Percentiles rank a stretch among this genome's conserved stretches.
Evolutionary conservation across 805 yeast species (phyloP).

Genomic region (Starmerella sp.): DNA sequence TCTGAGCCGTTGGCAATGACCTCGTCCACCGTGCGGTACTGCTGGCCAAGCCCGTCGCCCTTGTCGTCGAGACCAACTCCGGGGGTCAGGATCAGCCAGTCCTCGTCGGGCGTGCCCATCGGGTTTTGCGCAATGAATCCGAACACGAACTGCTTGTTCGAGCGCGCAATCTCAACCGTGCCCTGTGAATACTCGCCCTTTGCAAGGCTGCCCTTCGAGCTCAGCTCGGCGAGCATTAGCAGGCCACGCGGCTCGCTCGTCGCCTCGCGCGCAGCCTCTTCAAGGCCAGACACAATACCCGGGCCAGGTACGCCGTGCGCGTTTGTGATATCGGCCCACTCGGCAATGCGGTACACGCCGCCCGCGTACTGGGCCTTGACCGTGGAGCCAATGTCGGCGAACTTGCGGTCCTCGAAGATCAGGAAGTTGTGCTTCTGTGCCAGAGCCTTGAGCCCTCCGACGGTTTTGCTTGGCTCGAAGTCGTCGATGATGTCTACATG

Average conservation of each 20-base stretch:
- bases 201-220: conserved; percentile 89
- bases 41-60: conserved; percentile 94
- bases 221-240: conserved; percentile 88
- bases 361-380: conserved; percentile 88
- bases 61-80: conserved; percentile 97
- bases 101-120: conserved; percentile 65
- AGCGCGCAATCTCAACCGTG: conserved; percentile 81
- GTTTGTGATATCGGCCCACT: conserved; percentile 95
- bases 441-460: conserved; percentile 58
- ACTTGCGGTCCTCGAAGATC: conserved; percentile 94
- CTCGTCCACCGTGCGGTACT: conserved; percentile 81
- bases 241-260: conserved; percentile 64
- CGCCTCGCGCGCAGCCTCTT: conserved; percentile 60
- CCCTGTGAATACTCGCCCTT: conserved; percentile 78
- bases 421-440: conserved; percentile 76
- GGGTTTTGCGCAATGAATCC: conserved; percentile 92
- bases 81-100: conserved; percentile 95
- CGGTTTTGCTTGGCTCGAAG: conserved; percentile 69
- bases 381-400: conserved; percentile 97
- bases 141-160: conserved; percentile 79
- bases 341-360: conserved; percentile 78
- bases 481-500: conserved; percentile 91
- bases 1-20: conserved; percentile 84
- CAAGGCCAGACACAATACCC: conserved; percentile 81
- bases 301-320: conserved; percentile 97